Evolutionary conservation across 2,329 filamentous ascomycete species (phyloP), one percentile per base, ranked within the genome.

Genomic region (Westerdykella ornata): DNA sequence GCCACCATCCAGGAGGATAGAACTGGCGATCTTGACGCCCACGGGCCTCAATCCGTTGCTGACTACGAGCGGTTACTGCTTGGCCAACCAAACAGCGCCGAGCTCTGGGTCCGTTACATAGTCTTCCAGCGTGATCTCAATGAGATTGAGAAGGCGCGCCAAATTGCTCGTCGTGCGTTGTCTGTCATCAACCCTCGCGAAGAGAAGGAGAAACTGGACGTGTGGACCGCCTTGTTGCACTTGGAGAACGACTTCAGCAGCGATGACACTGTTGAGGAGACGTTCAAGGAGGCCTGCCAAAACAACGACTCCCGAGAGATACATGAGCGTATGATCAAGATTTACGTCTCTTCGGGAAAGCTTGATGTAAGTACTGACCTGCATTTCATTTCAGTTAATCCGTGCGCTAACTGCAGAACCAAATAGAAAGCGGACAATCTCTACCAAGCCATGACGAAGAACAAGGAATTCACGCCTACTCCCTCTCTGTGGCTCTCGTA

Each of bases 81-180:
- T 16, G 87, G 88, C 42, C 85, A 94, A 62, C 88, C 92, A 2
- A 88, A 97, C 68, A 90, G 86, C n/a, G 94, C 90, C 1, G 75
- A 84, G 47, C 77, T 97, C 19, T 98, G 92, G 92, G 86, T 96
- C 41, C 80, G 87, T 51, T 98, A 98, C 70, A 97, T 98, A 88
- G 88, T 89, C n/a, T 94, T 94, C 76, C 88, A 97, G 68, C 82
- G 96, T 66, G 84, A 94, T 61, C 78, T 94, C 39, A 87, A 87
- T 60, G 92, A 98, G 68, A 75, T 94, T 15, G 80, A 83, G 46
- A 92, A 88, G 67, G 89, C 92, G 11, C 81, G 90, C 37, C 85
- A 90, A 51, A 84, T 96, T 44, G 89, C 88, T 2, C 85, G 96
- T 68, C 84, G 92, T 46, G 92, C 92, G 14, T 78, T 97, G 49